phyloP scores from a whole-genome alignment of 306 rosid species.

The Citrullus colocynthis region DNA sequence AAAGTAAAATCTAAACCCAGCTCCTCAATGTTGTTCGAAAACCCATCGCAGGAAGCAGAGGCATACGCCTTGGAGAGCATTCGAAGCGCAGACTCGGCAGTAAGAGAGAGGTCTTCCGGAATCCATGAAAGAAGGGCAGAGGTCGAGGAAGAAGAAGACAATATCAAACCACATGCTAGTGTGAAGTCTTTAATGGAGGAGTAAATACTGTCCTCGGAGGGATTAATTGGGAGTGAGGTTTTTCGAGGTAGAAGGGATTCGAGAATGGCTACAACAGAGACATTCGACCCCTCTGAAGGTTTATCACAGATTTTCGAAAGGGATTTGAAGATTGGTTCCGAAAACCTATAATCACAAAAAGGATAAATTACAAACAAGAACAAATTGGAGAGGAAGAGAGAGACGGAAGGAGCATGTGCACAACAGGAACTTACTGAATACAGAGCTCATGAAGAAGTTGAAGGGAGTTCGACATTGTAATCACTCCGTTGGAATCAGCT shows the following conservation, averaged over 20 bases:
- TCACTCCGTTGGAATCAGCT: neutral
- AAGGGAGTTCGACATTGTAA: constrained; percentile 37
- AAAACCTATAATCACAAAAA: constrained; percentile 27
- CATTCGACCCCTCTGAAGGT: constrained; percentile 22
- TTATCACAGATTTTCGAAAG: constrained; percentile 27
- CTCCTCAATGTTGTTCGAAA: constrained; percentile 21
- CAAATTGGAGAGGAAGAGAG: neutral
- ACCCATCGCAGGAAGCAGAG: constrained; percentile 12
- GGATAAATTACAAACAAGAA: neutral
- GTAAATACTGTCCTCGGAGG: constrained; percentile 10
- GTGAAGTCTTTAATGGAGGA: constrained; percentile 44
- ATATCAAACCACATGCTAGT: constrained; percentile 56
- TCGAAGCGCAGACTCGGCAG: constrained; percentile 32
- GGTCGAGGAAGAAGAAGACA: constrained; percentile 38
- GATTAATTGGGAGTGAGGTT: neutral
- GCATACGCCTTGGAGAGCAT: constrained; percentile 34
- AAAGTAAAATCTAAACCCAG: constrained; percentile 29
- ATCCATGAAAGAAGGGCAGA: constrained; percentile 63
- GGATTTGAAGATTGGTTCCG: constrained; percentile 29
- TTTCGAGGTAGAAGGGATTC: constrained; percentile 42
- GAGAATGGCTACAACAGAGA: constrained; percentile 48
- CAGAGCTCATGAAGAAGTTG: constrained; percentile 32
- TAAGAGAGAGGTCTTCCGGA: constrained; percentile 32
- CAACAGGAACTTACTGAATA: constrained; percentile 23
- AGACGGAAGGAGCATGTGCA: neutral